Base-by-base conservation (phyloP, 352 stramenopile species). In the Pythium dissimile region DNA sequence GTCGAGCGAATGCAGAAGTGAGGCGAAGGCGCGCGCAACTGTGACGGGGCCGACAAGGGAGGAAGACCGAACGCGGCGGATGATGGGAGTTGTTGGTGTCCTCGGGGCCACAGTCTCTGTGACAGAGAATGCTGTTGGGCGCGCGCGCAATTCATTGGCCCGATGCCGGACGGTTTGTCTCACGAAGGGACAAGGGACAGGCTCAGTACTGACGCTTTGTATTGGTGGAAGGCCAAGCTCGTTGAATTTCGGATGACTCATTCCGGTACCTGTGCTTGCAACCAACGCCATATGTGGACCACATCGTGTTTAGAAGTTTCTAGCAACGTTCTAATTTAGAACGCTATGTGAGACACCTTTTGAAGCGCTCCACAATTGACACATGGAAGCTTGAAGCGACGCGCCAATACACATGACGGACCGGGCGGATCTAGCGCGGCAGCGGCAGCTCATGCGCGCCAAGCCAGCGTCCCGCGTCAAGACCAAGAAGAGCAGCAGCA, bases 381-480 rank as follows among this genome's bases (percentile, higher is more conserved):
- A 1, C 44, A 51, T 24, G 13, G 18, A 10, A 23, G 27, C 37
- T 44, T 43, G 56, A 57, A 57, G 46, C 21, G 56, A 48, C 44
- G 26, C 27, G 13, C 2, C 4, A 13, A 4, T 24, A 12, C 37
- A 48, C 35, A 51, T 50, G 34, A 21, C 55, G 27, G 41, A 20
- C 34, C 49, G 58, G 11, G 52, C 51, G 8, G 45, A 58, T n/a
- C 59, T 67, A 16, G 59, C 59, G 52, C 43, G 46, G 43, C 59
- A 55, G 50, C 52, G 59, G 35, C 59, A 67, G 52, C 46, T 46
- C 41, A 58, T 67, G 51, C 59, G 52, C 21, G 42, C 20, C 49
- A 66, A 60, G 28, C 24, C 45, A 3, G n/a, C 35, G 9, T 45
- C n/a, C n/a, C n/a, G 24, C 10, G 13, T 23, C 30, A 35, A 54